These are phyloP conservation scores for Cymbopogon flexuosus DNA, from an alignment of 202 grass and related monocot genomes.

Conservation along the genomic window DNA sequence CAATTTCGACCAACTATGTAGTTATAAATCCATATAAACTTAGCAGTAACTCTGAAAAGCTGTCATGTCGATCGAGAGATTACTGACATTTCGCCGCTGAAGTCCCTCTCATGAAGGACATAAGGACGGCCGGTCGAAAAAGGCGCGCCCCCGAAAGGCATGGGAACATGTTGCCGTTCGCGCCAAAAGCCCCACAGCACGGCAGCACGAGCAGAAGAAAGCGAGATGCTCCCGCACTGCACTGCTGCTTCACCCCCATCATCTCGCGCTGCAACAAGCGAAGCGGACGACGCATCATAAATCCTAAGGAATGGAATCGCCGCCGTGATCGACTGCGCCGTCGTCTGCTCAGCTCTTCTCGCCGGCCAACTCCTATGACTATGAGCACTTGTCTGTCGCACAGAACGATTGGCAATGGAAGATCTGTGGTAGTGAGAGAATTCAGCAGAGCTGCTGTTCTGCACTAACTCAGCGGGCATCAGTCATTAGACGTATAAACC, in stretches of 20 bases:
- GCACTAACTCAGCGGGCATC: background rate
- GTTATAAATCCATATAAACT: too few relatives aligned
- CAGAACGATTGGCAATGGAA: background rate
- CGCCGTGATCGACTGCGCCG: background rate
- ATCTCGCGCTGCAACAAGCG: background rate
- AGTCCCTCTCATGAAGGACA: background rate
- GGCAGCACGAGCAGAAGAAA: slow-evolving; percentile 10
- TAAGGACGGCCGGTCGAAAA: background rate
- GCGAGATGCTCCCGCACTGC: background rate
- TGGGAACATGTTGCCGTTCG: slow-evolving; percentile 11
- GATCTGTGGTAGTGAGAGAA: background rate
- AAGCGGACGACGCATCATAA: background rate
- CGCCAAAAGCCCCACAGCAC: slow-evolving; percentile 7
- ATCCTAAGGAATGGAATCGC: background rate
- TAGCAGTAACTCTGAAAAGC: too few relatives aligned
- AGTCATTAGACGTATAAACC: background rate
- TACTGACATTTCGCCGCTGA: background rate
- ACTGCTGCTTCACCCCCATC: background rate
- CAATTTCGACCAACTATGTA: background rate
- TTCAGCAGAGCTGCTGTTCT: background rate
- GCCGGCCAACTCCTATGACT: background rate
- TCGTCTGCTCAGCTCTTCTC: background rate
- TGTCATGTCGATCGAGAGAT: background rate
- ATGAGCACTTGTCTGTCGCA: background rate
- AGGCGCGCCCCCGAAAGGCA: slow-evolving; percentile 19